These are phyloP conservation scores for Boletus edulis DNA, from an alignment of 768 basidiomycete species.

Conservation along the genomic window DNA sequence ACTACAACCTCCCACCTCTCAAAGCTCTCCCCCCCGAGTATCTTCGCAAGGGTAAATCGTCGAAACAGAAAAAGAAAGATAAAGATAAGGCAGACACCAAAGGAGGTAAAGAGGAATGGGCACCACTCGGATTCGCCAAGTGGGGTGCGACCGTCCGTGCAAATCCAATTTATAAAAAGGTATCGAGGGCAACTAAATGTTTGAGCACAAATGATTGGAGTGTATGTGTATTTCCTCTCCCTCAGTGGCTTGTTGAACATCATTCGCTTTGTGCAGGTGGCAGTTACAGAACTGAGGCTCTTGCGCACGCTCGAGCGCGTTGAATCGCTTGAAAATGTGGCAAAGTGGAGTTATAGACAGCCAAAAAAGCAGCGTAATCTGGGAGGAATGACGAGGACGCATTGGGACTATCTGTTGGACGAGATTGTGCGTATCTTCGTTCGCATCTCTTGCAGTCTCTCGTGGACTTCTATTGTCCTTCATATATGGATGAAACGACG, in stretches of 20 bases:
- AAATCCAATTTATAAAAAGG: constrained; percentile 73
- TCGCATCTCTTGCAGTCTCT: background rate
- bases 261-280: constrained; percentile 48
- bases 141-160: constrained; percentile 76
- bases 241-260: background rate
- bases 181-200: constrained; percentile 72
- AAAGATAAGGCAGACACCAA: constrained; percentile 47
- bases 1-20: constrained; percentile 55
- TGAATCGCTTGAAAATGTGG: constrained; percentile 74
- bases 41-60: constrained; percentile 45
- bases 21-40: constrained; percentile 55
- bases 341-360: constrained; percentile 90
- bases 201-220: constrained; percentile 80
- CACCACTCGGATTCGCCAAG: constrained; percentile 60
- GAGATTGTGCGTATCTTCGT: constrained; percentile 72
- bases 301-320: constrained; percentile 81
- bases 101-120: constrained; percentile 61
- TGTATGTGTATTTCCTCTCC: constrained; percentile 45
- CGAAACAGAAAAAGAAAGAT: constrained; percentile 52
- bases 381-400: constrained; percentile 71
- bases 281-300: constrained; percentile 74
- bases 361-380: constrained; percentile 90
- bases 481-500: background rate
- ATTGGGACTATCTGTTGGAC: constrained; percentile 95
- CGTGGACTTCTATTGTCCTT: background rate